Percentiles rank a stretch among this genome's conserved stretches.
phyloP scores from a whole-genome alignment of 371 early-diverging fungal genomes.

The Zychaea mexicana region DNA sequence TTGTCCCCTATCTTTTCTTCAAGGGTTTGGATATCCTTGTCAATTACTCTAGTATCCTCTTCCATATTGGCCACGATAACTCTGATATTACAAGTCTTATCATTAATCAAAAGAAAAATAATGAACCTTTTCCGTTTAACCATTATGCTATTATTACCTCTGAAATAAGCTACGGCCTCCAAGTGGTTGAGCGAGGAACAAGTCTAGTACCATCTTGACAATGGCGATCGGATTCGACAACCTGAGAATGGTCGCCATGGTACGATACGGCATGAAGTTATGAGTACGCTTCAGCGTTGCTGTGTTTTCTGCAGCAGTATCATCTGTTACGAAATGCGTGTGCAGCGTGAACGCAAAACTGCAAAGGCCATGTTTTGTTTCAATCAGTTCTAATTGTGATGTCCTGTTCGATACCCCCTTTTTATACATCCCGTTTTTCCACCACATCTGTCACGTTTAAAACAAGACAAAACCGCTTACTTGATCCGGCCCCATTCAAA shows the following conservation, averaged over 20 bases:
- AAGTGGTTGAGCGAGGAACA: constrained; percentile 70
- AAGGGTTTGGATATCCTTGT: constrained; percentile 54
- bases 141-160: constrained; percentile 29
- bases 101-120: neutral
- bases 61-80: constrained; percentile 56
- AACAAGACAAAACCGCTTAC: constrained; percentile 17
- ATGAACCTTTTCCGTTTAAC: neutral
- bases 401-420: too few relatives aligned
- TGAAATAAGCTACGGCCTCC: constrained; percentile 65
- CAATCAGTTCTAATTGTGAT: too few relatives aligned
- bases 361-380: too few relatives aligned
- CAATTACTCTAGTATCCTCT: constrained; percentile 52
- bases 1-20: constrained; percentile 50
- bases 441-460: too few relatives aligned
- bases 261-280: constrained; percentile 60
- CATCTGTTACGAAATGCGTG: constrained; percentile 62
- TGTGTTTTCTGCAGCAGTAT: constrained; percentile 55
- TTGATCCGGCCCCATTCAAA: constrained; percentile 69
- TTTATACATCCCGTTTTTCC: too few relatives aligned
- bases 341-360: constrained; percentile 69
- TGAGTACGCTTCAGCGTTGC: constrained; percentile 62
- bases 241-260: constrained; percentile 57
- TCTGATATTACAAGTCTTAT: constrained; percentile 23
- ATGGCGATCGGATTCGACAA: constrained; percentile 66
- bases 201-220: constrained; percentile 64